Base-by-base conservation (phyloP, 768 basidiomycete genomes). In the Lactarius hatsudake region DNA sequence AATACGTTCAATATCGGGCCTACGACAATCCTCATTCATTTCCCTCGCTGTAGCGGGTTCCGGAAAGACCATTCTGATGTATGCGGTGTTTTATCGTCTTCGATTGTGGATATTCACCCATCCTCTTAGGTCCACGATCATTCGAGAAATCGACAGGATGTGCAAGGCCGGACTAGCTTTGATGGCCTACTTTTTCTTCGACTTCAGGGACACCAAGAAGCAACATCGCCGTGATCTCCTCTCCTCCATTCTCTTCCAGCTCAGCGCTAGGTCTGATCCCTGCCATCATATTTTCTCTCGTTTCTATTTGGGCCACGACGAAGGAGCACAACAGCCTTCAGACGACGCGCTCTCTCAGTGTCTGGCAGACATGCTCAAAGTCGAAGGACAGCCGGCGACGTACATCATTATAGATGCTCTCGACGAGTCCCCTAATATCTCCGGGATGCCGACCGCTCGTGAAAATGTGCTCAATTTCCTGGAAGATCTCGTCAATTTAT, bases 121-220 rank as follows among this genome's bases (percentile, higher is more conserved):
- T 28, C 26, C 26, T 28, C 26, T 2, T 28, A 28, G 26, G 26
- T 28, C 26, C 26, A 28, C 26, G 26, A 28, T 28, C 26, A 28
- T 28, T 28, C 26, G 26, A 28, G 26, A 28, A 28, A 28, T 28
- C 26, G 26, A 28, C 26, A 28, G 26, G 26, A 28, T 28, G 26
- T 28, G 26, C 26, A 28, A 28, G 26, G 26, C 26, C 26, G 26
- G 26, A 28, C 26, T 28, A 28, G 26, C 26, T 28, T 28, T 28
- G 26, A 28, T 28, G 26, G 26, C 26, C 26, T 28, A 28, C 26
- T 64, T 64, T 26, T 64, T 45, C 34, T 58, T 40, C 42, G 56
- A 64, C 30, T 64, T 64, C 20, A 58, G 63, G 32, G 63, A 64
- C 23, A 42, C 40, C 5, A n/a, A 23, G 32, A 64, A 59, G 58